phyloP scores from a whole-genome alignment of 1,139 yeast species.

The Yamadazyma membranifaciens region DNA sequence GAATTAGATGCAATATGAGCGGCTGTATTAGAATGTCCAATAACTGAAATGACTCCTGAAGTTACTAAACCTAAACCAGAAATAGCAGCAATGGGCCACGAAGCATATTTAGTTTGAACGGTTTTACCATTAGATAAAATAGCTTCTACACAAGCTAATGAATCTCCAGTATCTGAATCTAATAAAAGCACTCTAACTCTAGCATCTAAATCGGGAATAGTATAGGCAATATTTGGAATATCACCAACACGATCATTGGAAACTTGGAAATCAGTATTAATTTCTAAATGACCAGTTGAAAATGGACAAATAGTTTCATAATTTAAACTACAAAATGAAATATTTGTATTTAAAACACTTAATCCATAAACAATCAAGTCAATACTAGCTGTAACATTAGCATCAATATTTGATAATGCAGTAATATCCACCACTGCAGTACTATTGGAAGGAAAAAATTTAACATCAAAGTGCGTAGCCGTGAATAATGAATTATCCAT shows the following conservation, averaged over 20 bases:
- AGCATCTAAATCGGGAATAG: conserved; percentile 94
- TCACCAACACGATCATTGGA: conserved; percentile 39
- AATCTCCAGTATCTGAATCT: conserved; percentile 37
- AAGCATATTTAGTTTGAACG: conserved; percentile 89
- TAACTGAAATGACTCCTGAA: conserved; percentile 81
- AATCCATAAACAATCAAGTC: conserved; percentile 85
- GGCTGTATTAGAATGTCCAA: conserved; percentile 90
- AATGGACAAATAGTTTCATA: conserved; percentile 73
- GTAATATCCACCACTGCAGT: conserved; percentile 66
- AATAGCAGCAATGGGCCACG: conserved; percentile 96
- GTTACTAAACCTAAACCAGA: conserved; percentile 85
- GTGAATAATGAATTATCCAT: conserved; percentile 88
- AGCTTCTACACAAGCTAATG: conserved; percentile 91
- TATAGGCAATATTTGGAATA: conserved; percentile 82
- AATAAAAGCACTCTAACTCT: conserved; percentile 69
- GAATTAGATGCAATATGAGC: conserved; percentile 97
- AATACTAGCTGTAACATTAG: conserved; percentile 65
- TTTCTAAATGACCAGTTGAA: conserved; percentile 79
- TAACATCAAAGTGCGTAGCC: conserved; percentile 81
- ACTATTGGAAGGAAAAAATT: conserved; percentile 61
- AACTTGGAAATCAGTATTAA: conserved; percentile 48
- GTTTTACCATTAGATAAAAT: conserved; percentile 84
- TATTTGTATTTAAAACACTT: conserved; percentile 50
- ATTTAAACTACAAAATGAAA: conserved; percentile 63
- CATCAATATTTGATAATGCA: conserved; percentile 77